Percentiles rank a stretch among this genome's conserved stretches.
Evolutionary conservation across 1,139 yeast species (phyloP).

Genomic region (Pichia inconspicua): DNA sequence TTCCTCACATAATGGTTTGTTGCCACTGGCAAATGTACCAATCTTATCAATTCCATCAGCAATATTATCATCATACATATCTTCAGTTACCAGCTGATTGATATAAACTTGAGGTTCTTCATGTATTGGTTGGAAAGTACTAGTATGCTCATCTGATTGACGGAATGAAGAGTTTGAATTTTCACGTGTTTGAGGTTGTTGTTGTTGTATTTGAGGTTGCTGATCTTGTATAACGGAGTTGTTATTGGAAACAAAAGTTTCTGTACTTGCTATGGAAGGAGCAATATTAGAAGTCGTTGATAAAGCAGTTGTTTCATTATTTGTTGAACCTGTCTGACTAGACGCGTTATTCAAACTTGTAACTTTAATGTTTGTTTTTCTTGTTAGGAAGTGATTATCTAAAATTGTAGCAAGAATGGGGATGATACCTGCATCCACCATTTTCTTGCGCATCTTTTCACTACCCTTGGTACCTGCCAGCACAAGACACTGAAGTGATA

Average conservation of each 20-base stretch:
- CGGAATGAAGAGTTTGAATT: background rate
- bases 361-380: constrained; percentile 10
- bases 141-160: too few relatives aligned
- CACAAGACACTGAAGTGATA: constrained; percentile 87
- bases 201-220: background rate
- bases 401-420: constrained; percentile 88
- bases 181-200: background rate
- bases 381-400: constrained; percentile 55
- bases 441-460: constrained; percentile 73
- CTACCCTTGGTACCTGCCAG: constrained; percentile 90
- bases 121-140: background rate
- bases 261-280: background rate
- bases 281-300: background rate
- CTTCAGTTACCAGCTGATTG: constrained; percentile 14
- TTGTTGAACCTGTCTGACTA: background rate
- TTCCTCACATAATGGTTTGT: constrained; percentile 18
- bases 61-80: constrained; percentile 10
- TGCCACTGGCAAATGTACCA: background rate
- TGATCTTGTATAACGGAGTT: background rate
- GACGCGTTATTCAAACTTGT: background rate
- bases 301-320: background rate
- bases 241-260: background rate
- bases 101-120: background rate
- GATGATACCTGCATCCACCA: constrained; percentile 84
- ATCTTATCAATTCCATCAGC: background rate